Percentiles rank a stretch among this genome's conserved stretches.
Evolutionary conservation across 2,329 filamentous ascomycete species (phyloP).

Genomic region (Colletotrichum lentis): DNA sequence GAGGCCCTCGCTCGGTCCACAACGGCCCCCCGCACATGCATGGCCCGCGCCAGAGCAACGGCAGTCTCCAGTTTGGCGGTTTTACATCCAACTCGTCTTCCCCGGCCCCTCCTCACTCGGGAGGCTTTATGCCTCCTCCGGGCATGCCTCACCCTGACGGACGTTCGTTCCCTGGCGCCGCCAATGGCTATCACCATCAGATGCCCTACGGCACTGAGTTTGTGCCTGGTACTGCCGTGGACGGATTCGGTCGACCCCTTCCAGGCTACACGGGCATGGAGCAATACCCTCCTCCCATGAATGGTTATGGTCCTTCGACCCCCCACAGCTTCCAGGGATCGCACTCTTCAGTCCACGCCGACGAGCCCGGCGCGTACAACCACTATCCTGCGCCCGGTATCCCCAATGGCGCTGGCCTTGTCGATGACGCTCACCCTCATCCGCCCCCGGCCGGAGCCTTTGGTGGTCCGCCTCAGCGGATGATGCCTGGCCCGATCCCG

Average conservation of each 20-base stretch:
- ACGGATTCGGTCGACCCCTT: slow-evolving; percentile 50
- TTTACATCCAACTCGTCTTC: slow-evolving; percentile 67
- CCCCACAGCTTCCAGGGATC: slow-evolving; percentile 70
- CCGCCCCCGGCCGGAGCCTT: slow-evolving; percentile 23
- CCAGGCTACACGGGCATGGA: slow-evolving; percentile 47
- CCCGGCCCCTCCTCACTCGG: slow-evolving; percentile 60
- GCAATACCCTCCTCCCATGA: slow-evolving; percentile 45
- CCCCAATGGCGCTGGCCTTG: slow-evolving; percentile 48
- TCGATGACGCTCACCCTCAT: slow-evolving; percentile 45
- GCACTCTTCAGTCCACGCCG: slow-evolving; percentile 61
- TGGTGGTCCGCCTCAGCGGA: slow-evolving; percentile 42
- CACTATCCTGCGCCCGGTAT: slow-evolving; percentile 52
- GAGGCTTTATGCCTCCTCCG: slow-evolving; percentile 60
- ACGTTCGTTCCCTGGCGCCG: slow-evolving; percentile 45
- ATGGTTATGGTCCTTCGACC: slow-evolving; percentile 62
- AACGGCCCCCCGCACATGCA: slow-evolving; percentile 53
- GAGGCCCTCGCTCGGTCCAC: slow-evolving; percentile 46
- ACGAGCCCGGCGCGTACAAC: slow-evolving; percentile 54
- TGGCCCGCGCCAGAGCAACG: slow-evolving; percentile 62
- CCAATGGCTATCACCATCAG: slow-evolving; percentile 51
- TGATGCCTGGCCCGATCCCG: slow-evolving; percentile 44
- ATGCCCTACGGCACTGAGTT: slow-evolving; percentile 49
- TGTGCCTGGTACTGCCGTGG: slow-evolving; percentile 47
- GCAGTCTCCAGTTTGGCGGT: slow-evolving; percentile 65
- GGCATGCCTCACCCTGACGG: slow-evolving; percentile 49